Evolutionary conservation across 75 land plant genomes (phyloP).

Genomic region (Adiantum capillusveneris): DNA sequence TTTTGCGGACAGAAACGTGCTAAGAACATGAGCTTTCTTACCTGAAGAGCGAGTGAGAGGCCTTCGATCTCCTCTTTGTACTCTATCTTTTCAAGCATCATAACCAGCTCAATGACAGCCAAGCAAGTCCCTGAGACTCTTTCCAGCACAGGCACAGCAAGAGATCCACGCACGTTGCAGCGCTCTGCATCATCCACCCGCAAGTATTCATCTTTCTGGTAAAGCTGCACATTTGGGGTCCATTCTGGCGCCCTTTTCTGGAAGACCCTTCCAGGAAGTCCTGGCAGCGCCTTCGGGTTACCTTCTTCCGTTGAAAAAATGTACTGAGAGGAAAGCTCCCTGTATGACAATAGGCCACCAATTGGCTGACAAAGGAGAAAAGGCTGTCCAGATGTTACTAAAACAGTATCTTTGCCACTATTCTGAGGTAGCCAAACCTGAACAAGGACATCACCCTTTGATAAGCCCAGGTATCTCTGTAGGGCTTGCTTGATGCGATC

Average conservation of each 20-base stretch:
- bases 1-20: too few species aligned
- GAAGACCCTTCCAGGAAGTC: conserved; percentile 85
- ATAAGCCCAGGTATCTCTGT: conserved; percentile 15
- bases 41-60: conserved; percentile 10
- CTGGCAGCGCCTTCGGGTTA: conserved; percentile 21
- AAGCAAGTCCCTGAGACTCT: conserved; percentile 1
- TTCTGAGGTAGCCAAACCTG: conserved; percentile 76
- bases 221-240: conserved; percentile 87
- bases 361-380: conserved; percentile 42
- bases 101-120: conserved; percentile 15
- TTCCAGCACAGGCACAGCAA: conserved; percentile 85
- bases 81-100: conserved; percentile 8
- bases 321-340: conserved; percentile 52
- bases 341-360: conserved; percentile 36
- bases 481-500: conserved; percentile 15
- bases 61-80: not conserved
- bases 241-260: conserved; percentile 71
- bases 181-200: conserved; percentile 56
- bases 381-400: conserved; percentile 74
- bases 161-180: conserved; percentile 53
- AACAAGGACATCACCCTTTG: conserved; percentile 42
- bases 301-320: conserved; percentile 51
- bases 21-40: not conserved
- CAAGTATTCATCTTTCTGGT: conserved; percentile 56
- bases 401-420: conserved; percentile 26